phyloP scores from a whole-genome alignment of 257 asterid species.

The Cordia subcordata region DNA sequence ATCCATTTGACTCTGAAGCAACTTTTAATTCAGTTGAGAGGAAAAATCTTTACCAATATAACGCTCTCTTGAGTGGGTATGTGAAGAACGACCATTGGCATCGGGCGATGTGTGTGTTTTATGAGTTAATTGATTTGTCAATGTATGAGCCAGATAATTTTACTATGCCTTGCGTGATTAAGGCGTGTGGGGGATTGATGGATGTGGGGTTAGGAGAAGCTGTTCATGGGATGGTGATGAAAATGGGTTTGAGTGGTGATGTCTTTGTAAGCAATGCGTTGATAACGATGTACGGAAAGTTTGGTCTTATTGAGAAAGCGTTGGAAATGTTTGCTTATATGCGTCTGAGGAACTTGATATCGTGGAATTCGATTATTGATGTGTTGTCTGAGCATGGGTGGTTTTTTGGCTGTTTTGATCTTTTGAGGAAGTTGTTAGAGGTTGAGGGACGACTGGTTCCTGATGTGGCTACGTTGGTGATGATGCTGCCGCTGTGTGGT shows the following conservation, averaged over 20 bases:
- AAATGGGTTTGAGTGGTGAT: conserved; percentile 1
- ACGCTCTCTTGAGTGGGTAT: conserved; percentile 27
- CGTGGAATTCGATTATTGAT: conserved; percentile 24
- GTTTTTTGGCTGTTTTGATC: conserved; percentile 14
- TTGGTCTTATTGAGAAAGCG: neutral
- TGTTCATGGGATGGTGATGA: conserved; percentile 6
- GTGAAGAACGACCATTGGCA: conserved; percentile 5
- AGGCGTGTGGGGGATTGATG: conserved; percentile 26
- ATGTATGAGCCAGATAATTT: conserved; percentile 22
- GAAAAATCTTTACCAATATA: conserved; percentile 31
- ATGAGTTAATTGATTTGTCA: neutral
- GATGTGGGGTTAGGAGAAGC: conserved; percentile 10
- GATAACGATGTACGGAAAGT: conserved; percentile 2
- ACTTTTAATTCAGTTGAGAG: conserved; percentile 14
- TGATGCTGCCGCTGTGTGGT: conserved; percentile 27
- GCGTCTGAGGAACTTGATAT: conserved; percentile 28
- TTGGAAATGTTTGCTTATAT: conserved; percentile 9
- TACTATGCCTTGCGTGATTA: conserved; percentile 35
- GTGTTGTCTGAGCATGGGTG: conserved; percentile 16
- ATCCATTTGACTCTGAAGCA: conserved; percentile 9
- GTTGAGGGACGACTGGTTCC: conserved; percentile 17
- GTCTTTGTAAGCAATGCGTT: conserved; percentile 4
- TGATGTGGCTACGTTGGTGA: conserved; percentile 27
- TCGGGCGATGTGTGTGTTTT: neutral
- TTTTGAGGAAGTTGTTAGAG: conserved; percentile 9